These are phyloP conservation scores for Melampsora americana DNA, from an alignment of 1,284 basidiomycete species.

Conservation along the genomic window DNA sequence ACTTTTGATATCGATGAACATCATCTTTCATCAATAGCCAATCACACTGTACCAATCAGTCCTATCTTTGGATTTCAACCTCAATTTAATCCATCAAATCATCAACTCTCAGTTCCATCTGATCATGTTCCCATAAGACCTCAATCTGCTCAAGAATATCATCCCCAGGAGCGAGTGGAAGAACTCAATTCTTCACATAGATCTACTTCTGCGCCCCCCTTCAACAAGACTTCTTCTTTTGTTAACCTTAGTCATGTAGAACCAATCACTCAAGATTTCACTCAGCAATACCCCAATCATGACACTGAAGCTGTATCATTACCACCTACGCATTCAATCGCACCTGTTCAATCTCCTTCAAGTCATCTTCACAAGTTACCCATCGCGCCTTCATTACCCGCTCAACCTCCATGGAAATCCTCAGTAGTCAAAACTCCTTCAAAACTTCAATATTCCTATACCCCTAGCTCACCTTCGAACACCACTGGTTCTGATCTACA, in stretches of 20 bases:
- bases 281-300: not conserved
- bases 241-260: conserved; percentile 2
- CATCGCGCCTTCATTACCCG: not conserved
- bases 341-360: conserved; percentile 1
- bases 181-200: not conserved
- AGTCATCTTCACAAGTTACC: not conserved
- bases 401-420: conserved; percentile 8
- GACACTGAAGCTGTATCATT: not conserved
- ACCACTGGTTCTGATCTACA: conserved; percentile 18
- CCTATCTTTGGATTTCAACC: not conserved
- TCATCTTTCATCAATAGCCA: not conserved
- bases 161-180: not conserved
- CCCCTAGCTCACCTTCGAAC: conserved; percentile 27
- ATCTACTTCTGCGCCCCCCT: conserved; percentile 2
- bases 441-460: conserved; percentile 19
- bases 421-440: conserved; percentile 33
- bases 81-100: not conserved
- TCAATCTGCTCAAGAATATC: not conserved
- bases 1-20: conserved; percentile 8
- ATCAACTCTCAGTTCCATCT: not conserved
- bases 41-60: not conserved
- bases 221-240: conserved; percentile 26
- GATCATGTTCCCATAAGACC: not conserved
- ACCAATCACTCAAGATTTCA: not conserved
- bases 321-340: not conserved